Base-by-base conservation (phyloP, 495 filamentous ascomycete species). In the Podospora comata region DNA sequence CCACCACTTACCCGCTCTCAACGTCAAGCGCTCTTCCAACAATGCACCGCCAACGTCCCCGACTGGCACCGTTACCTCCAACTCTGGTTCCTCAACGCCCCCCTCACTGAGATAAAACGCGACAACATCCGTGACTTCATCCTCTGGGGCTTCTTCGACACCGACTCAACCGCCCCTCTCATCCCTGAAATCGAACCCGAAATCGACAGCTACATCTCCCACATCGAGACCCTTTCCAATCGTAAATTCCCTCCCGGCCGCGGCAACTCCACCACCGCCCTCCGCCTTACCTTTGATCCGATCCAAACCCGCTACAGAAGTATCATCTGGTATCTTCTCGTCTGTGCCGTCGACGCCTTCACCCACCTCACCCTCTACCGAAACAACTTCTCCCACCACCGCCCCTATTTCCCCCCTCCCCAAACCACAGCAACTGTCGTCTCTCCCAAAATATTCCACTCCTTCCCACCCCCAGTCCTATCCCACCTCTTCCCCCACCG, bases 81-180 rank as follows among this genome's bases (percentile, higher is more conserved):
- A 44, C 80, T 79, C 55, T 92, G 90, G 90, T 90, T 91, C 72
- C 82, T 87, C 18, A 84, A 82, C 32, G 86, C 87, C n/a, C 77
- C 82, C 44, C 53, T 76, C n/a, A 74, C 77, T 4, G 84, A 89
- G n/a, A 87, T 92, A 63, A 82, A 83, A 63, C 77, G 83, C 27
- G 89, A 90, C 53, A 90, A 91, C 71, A 75, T 91, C 61, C 85
- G 85, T 67, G 87, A 89, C 57, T 91, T 89, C 70, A 73, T 87
- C 57, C 74, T 83, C 30, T 91, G 88, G 89, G 88, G 85, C 4
- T 87, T 91, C 73, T 84, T 87, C 66, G 84, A 87, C 69, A 73
- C 74, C 44, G 77, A 73, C 61, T 39, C 32, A 11, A 5, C 61
- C 61, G 5, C 18, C 27, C 3, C n/a, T 6, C 30, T 63, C 61